Base-by-base conservation (phyloP, 805 yeast genomes). In the Candida morakotiae region DNA sequence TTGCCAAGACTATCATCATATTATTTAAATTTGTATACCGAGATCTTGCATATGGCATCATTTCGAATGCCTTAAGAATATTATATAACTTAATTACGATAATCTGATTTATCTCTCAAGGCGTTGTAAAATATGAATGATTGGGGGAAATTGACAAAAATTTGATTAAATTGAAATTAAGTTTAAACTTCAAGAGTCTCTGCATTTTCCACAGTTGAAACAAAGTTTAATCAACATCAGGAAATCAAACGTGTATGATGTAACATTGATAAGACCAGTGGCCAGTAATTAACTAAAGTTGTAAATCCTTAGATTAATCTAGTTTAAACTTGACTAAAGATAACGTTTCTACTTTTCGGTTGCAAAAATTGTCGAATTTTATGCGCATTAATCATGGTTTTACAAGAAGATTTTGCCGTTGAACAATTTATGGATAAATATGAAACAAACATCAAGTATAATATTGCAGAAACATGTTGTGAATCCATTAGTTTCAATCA, bases 391-490 rank as follows among this genome's bases (percentile, higher is more conserved):
- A 31, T 25, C 11, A 69, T 69, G 74, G 71, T 69, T n/a, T 43
- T 49, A 20, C 75, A 69, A 49, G 70, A 60, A 35, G 62, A 58
- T 24, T 75, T 75, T 51, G 64, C 53, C 11, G 72, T 75, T n/a
- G 80, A 75, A 51, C 71, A 69, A 47, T 75, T 68, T 54, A 73
- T 75, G 79, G 77, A 74, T 49, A 48, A 52, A 29, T 62, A 71
- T 57, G 80, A 75, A 47, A 55, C 58, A 7, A 45, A 41, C 21
- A 60, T 67, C 25, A 44, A 44, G 9, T 55, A 51, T 52, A 75
- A 75, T 46, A 48, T 73, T 46, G 80, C 74, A 11, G 80, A 75
- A 48, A 71, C 79, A 1, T 75, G 81, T 46, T 67, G 71, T 42
- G 60, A 62, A 40, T 69, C 79, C 2, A 35, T 75, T 28, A 53